Conservation (phyloP, 139 green algal genomes). For the Chlamydomonas incerta region DNA sequence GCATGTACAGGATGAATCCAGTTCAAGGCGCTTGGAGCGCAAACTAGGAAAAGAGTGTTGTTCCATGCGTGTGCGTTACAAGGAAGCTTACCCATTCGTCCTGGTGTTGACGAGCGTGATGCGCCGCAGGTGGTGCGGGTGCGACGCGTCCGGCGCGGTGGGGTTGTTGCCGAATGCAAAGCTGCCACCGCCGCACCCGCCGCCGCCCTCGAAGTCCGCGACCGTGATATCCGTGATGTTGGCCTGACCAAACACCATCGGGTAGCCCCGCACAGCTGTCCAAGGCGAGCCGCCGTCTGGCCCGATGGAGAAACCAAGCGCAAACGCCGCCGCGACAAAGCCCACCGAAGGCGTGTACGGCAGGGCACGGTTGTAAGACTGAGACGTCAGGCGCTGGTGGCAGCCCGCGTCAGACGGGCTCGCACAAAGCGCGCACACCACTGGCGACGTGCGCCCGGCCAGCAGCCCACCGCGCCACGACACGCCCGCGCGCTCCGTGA, state of each 20-base stretch:
- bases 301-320: conserved; percentile 56
- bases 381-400: conserved; percentile 39
- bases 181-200: conserved; percentile 19
- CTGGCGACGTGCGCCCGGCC: conserved; percentile 2
- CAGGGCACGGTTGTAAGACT: conserved; percentile 54
- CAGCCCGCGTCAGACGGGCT: conserved; percentile 41
- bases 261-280: conserved; percentile 56
- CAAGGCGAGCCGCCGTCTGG: conserved; percentile 51
- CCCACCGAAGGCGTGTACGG: conserved; percentile 36
- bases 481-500: conserved; percentile 4
- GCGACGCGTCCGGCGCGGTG: conserved; percentile 57
- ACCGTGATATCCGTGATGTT: conserved; percentile 39
- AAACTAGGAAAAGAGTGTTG: too few species aligned
- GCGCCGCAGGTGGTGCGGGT: conserved; percentile 54
- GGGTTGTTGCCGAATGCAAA: conserved; percentile 62
- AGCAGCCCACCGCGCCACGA: conserved; percentile 40
- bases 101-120: conserved; percentile 41
- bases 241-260: conserved; percentile 46
- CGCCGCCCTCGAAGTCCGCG: conserved; percentile 52
- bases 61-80: too few species aligned
- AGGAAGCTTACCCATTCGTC: background rate
- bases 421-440: conserved; percentile 47
- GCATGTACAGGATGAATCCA: background rate
- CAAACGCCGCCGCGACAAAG: conserved; percentile 49
- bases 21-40: too few species aligned